These are phyloP conservation scores for Letharia columbiana DNA, from an alignment of 495 filamentous ascomycete species.

Conservation along the genomic window DNA sequence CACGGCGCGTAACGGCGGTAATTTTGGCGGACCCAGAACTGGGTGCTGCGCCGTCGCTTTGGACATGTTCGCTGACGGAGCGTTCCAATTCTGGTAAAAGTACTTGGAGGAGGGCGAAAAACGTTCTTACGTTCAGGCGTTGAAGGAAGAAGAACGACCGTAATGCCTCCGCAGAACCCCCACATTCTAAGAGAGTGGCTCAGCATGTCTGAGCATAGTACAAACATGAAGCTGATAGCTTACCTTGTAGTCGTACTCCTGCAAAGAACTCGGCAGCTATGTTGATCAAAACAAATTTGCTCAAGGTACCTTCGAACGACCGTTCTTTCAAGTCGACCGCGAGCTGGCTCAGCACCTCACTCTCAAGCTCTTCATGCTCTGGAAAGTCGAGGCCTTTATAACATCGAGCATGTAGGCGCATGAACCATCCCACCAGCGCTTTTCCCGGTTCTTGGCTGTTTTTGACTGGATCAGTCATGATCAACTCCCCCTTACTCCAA, in stretches of 20 bases:
- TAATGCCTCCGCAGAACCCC: slow-evolving; percentile 31
- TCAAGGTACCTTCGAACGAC: slow-evolving; percentile 54
- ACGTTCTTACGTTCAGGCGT: slow-evolving; percentile 72
- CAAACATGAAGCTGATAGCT: slow-evolving; percentile 24
- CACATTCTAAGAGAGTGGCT: slow-evolving; percentile 29
- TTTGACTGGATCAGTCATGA: slow-evolving; percentile 34
- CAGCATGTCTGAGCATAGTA: slow-evolving; percentile 4
- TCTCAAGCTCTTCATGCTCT: slow-evolving; percentile 76
- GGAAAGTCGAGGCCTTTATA: slow-evolving; percentile 63
- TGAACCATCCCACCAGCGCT: slow-evolving; percentile 68
- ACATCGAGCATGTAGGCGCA: slow-evolving; percentile 78
- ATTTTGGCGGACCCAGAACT: slow-evolving; percentile 35
- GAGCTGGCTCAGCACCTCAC: slow-evolving; percentile 71
- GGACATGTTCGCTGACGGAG: slow-evolving; percentile 41
- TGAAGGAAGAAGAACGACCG: slow-evolving; percentile 64
- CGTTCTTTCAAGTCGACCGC: slow-evolving; percentile 63
- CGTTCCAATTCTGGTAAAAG: slow-evolving; percentile 60
- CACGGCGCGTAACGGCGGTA: slow-evolving; percentile 52
- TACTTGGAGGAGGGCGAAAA: slow-evolving; percentile 66
- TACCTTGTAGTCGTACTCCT: slow-evolving; percentile 51
- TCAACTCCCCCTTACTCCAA: slow-evolving; percentile 53
- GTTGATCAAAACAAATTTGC: slow-evolving; percentile 78
- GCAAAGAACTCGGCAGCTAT: slow-evolving; percentile 74
- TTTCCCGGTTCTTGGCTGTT: slow-evolving; percentile 43
- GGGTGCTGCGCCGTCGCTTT: slow-evolving; percentile 30